A percentile compares a stretch with the other conserved stretches of the same genome.
Conservation (phyloP, 257 asterid genomes). For the Hygrophila difformis region DNA sequence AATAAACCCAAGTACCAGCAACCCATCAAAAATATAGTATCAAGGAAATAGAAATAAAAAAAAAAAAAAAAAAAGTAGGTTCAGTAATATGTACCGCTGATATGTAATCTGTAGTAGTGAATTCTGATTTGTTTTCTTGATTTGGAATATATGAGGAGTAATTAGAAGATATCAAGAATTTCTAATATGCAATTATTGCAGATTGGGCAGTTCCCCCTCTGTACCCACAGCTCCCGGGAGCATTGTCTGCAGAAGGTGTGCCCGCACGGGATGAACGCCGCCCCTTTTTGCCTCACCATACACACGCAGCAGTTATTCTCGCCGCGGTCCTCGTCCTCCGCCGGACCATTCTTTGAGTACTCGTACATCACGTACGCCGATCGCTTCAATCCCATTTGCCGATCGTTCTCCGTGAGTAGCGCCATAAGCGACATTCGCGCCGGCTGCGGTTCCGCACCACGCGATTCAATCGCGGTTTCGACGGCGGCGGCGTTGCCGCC, state of each 20-base stretch:
- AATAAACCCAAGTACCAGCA: too few relatives aligned
- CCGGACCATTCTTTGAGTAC: constrained; percentile 14
- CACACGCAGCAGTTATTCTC: constrained; percentile 59
- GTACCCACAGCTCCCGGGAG: constrained; percentile 74
- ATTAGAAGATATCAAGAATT: constrained; percentile 82
- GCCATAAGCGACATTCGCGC: constrained; percentile 68
- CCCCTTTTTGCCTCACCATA: constrained; percentile 74
- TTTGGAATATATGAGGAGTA: too few relatives aligned
- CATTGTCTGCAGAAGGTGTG: constrained; percentile 85
- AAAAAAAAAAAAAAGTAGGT: too few relatives aligned
- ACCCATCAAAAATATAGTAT: too few relatives aligned
- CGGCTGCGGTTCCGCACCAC: too few relatives aligned
- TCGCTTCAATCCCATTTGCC: constrained; percentile 50
- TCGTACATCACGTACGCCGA: constrained; percentile 32
- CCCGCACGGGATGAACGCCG: constrained; percentile 80
- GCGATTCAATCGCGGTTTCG: too few relatives aligned
- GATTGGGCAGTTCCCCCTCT: constrained; percentile 83
- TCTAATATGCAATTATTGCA: constrained; percentile 74
- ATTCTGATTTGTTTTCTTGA: too few relatives aligned
- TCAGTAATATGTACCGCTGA: too few relatives aligned
- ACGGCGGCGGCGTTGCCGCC: too few relatives aligned
- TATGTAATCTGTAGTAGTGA: too few relatives aligned
- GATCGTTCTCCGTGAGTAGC: constrained; percentile 59
- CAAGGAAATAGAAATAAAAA: too few relatives aligned
- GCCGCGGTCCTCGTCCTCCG: constrained; percentile 19